Evolutionary conservation across 208 protist species (phyloP), one percentile per base, ranked within the genome.

Genomic region (Sergeia podlipaevii): DNA sequence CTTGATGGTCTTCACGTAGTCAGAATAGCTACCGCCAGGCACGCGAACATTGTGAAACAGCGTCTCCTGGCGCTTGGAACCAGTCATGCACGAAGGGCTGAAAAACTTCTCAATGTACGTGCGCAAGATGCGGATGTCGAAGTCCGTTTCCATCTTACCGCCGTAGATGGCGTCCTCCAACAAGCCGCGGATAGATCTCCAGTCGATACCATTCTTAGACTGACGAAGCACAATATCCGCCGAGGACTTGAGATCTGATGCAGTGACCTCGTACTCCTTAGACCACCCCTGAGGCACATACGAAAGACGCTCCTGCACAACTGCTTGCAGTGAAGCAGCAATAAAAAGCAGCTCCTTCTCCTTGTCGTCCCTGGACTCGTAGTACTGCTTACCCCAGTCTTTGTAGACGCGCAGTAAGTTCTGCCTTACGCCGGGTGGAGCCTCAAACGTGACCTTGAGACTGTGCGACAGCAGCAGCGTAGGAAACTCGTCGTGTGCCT

Each of bases 251-350:
- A 99, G 72, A 74, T 99, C 97, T 1, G 96, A 74, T 7, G 78
- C 66, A 0, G 92, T 97, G 44, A 99, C 96, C 73, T 99, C 98
- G 78, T 99, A 99, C 54, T 90, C 90, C 66, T 98, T 98, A 28
- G 90, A 89, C 96, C 97, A 99, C 6, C 97, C 98, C 49, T 99
- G 97, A 23, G 98, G 98, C 15, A 98, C 88, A 77, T 97, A 99
- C 1, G 89, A 97, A 51, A 95, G 84, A 4, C 98, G 82, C 68
- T 99, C 97, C 70, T 98, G 97, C 34, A 99, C 65, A 32, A 99
- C 65, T 4, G 93, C 95, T 61, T 99, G 98, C 56, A 99, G 96
- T 33, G 85, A 93, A 1, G 97, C 91, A 6, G 96, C 74, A 18
- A 95, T 77, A 65, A 98, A 98, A 41, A 98, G 83, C 6, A 98